Conservation (phyloP, 1,139 yeast species). For the Nakaseomyces bracarensis region DNA sequence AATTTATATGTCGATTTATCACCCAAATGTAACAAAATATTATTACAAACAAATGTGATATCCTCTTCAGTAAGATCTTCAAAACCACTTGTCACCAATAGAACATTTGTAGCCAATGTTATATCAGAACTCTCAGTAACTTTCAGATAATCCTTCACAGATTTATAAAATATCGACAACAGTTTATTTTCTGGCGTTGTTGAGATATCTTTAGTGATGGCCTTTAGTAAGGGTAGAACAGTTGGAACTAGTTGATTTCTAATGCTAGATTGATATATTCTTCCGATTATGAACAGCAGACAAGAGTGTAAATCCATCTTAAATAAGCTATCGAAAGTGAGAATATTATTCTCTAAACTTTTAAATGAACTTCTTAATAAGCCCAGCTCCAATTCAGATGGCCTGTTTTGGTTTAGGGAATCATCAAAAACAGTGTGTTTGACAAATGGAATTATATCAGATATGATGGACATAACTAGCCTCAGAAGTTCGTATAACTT, state of each 20-base stretch:
- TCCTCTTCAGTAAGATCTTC: slow-evolving; percentile 18
- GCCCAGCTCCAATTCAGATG: slow-evolving; percentile 34
- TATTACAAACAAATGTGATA: slow-evolving; percentile 13
- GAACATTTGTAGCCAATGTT: slow-evolving; percentile 12
- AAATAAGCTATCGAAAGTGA: slow-evolving; percentile 57
- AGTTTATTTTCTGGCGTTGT: slow-evolving; percentile 42
- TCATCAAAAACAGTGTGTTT: slow-evolving; percentile 34
- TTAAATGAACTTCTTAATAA: slow-evolving; percentile 47
- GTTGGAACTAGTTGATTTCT: slow-evolving; percentile 40
- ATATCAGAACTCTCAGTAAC: neutral
- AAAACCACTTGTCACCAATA: slow-evolving; percentile 17
- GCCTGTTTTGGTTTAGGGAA: slow-evolving; percentile 12
- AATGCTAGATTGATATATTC: slow-evolving; percentile 36
- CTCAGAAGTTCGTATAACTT: slow-evolving; percentile 75
- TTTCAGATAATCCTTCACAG: neutral
- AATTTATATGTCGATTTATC: slow-evolving; percentile 10
- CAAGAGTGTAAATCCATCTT: slow-evolving; percentile 65
- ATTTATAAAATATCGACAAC: slow-evolving; percentile 43
- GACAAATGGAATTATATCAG: slow-evolving; percentile 52
- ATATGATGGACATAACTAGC: slow-evolving; percentile 59
- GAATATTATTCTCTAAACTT: slow-evolving; percentile 54
- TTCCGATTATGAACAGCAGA: slow-evolving; percentile 53
- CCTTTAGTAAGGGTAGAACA: slow-evolving; percentile 51
- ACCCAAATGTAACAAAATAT: slow-evolving; percentile 14
- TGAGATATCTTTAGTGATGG: slow-evolving; percentile 35